Base-by-base conservation (phyloP, 768 basidiomycete genomes). In the Russula lepida region DNA sequence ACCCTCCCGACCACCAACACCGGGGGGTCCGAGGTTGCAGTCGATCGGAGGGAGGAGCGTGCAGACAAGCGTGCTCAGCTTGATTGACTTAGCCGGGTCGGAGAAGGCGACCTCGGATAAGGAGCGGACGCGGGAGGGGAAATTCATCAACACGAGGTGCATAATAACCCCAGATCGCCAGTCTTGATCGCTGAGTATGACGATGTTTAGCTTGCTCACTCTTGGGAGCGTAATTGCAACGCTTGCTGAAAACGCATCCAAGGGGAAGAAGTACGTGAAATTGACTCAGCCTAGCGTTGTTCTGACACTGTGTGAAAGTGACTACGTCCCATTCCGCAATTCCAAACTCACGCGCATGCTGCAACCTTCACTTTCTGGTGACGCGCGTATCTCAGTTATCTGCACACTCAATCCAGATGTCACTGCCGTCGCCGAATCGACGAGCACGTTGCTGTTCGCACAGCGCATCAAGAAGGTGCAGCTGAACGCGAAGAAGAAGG, bases 41-140 rank as follows among this genome's bases (percentile, higher is more conserved):
- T 84, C 87, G 0, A 76, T 81, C n/a, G 89, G 88, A 17, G 90
- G 90, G 19, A 77, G 84, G 56, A 89, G 88, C 61, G 89, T 90
- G 15, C 86, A 84, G 68, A 88, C 84, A 46, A 89, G 83, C 6
- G 89, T 87, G 39, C 72, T 88, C 78, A 93, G 88, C 71, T 77
- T 97, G 51, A 97, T 97, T 60, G 94, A 99, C 78, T 78, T 99
- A 12, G 97, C 97, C 53, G 97, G 97, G 4, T 95, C 93, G 0
- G 97, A 99, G 71, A 92, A 88, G 70, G 95, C 95, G 0, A 98
- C 95, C 0, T 90, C 89, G 1, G 92, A 95, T 72, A 95, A 95
- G 71, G 94, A 98, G 60, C 78, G 97, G 48, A 93, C 93, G n/a
- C 81, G 88, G 48, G 97, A 99, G 72, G 97, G 95, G 13, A 92